phyloP scores from a whole-genome alignment of 176 grass and related monocot species.

The Ampelocalamus luodianensis region DNA sequence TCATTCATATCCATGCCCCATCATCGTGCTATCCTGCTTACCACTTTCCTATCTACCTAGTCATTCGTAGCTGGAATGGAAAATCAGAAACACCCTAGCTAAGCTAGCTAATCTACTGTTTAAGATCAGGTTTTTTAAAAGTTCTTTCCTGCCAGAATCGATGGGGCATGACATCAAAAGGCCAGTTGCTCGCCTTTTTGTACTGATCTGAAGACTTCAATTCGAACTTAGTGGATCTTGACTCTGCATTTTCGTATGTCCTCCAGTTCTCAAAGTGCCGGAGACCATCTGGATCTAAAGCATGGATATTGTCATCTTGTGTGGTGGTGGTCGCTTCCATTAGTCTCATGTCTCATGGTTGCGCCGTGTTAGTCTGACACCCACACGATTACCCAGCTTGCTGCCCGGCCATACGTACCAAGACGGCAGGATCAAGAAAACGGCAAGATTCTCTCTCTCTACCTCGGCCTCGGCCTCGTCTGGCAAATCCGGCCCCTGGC shows the following conservation, averaged over 20 bases:
- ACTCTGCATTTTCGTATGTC: neutral
- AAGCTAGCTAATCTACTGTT: neutral
- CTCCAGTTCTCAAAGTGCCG: neutral
- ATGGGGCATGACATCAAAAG: neutral
- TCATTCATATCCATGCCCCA: neutral
- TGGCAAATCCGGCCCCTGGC: neutral
- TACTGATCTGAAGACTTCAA: neutral
- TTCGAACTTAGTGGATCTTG: constrained; percentile 4
- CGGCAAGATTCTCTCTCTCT: constrained; percentile 13
- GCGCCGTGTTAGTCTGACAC: constrained; percentile 10
- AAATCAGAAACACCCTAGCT: neutral
- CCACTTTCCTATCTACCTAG: neutral
- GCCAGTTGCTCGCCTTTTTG: constrained; percentile 2
- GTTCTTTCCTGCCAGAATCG: neutral
- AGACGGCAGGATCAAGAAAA: neutral
- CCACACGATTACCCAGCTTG: neutral
- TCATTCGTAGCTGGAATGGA: neutral
- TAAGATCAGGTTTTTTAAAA: neutral
- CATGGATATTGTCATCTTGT: neutral
- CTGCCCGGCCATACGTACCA: neutral
- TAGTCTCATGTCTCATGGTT: neutral
- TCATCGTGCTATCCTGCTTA: neutral
- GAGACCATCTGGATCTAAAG: neutral
- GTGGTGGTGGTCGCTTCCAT: neutral
- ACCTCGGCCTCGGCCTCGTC: neutral